These are phyloP conservation scores for Geotrichum europaeum DNA, from an alignment of 1,139 yeast genomes.

Conservation along the genomic window DNA sequence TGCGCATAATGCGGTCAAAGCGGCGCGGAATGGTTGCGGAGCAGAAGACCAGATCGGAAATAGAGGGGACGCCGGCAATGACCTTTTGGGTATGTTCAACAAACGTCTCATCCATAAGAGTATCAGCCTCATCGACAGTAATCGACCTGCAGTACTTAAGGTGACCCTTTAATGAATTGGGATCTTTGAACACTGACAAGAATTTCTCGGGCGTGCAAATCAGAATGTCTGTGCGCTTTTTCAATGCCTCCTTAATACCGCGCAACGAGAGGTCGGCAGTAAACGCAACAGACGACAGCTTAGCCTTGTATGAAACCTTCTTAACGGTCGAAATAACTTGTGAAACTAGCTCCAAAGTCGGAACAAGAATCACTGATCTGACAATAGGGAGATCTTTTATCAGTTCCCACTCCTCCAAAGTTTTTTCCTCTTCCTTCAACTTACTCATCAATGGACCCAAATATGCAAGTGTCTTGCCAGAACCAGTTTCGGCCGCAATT, in stretches of 20 bases:
- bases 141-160: constrained; percentile 43
- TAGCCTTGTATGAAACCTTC: constrained; percentile 48
- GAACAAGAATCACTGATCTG: constrained; percentile 68
- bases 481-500: constrained; percentile 93
- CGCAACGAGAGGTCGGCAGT: constrained; percentile 26
- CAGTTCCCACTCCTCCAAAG: constrained; percentile 23
- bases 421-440: constrained; percentile 44
- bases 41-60: constrained; percentile 65
- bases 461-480: constrained; percentile 94
- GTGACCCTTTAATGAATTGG: constrained; percentile 22
- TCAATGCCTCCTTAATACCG: constrained; percentile 31
- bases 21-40: constrained; percentile 87
- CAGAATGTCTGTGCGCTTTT: constrained; percentile 61
- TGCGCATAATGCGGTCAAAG: constrained; percentile 57
- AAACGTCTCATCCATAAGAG: constrained; percentile 82
- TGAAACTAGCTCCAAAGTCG: constrained; percentile 81
- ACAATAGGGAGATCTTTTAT: constrained; percentile 42
- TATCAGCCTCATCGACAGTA: constrained; percentile 94
- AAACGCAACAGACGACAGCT: constrained; percentile 28
- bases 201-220: constrained; percentile 67
- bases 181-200: constrained; percentile 20
- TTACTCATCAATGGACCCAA: constrained; percentile 67
- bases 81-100: constrained; percentile 58
- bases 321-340: constrained; percentile 61
- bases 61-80: constrained; percentile 44